Conservation (phyloP, 768 basidiomycete genomes). For the Pulveroboletus sp. region DNA sequence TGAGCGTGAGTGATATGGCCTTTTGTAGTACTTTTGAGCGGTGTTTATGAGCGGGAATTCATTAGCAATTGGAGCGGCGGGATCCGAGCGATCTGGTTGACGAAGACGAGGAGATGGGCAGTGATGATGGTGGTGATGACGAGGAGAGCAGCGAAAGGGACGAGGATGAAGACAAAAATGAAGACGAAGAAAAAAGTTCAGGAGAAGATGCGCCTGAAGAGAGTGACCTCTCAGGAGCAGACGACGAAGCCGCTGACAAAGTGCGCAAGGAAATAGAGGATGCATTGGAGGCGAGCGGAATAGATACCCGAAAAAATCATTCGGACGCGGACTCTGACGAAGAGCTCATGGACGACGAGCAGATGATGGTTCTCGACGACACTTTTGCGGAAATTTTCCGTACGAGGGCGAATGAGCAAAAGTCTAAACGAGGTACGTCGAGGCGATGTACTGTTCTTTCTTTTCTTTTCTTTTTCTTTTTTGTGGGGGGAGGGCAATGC, state of each 20-base stretch:
- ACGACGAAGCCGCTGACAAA: slow-evolving; percentile 43
- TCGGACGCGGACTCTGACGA: slow-evolving; percentile 51
- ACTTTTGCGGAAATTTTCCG: slow-evolving; percentile 87
- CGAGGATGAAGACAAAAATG: slow-evolving; percentile 27
- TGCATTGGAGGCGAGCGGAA: slow-evolving; percentile 54
- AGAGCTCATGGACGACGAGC: slow-evolving; percentile 89
- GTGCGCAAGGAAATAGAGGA: slow-evolving; percentile 66
- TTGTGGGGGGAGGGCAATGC: not conserved
- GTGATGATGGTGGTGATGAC: slow-evolving; percentile 30
- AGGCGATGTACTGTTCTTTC: not conserved
- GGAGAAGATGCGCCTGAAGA: slow-evolving; percentile 32
- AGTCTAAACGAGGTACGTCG: slow-evolving; percentile 58
- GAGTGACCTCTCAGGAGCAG: slow-evolving; percentile 43
- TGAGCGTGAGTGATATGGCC: slow-evolving; percentile 53
- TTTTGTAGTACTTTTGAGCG: not conserved
- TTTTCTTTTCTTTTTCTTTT: not conserved
- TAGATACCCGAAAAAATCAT: slow-evolving; percentile 49
- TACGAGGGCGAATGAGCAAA: slow-evolving; percentile 55
- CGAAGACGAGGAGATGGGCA: slow-evolving; percentile 41
- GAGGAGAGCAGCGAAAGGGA: slow-evolving; percentile 35
- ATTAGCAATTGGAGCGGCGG: slow-evolving; percentile 79
- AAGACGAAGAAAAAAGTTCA: slow-evolving; percentile 27
- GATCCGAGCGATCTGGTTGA: slow-evolving; percentile 51
- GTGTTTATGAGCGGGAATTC: slow-evolving; percentile 2
- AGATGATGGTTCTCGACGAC: slow-evolving; percentile 96